Evolutionary conservation across 179 eudicot genomes (phyloP).

Genomic region (Gypsophila paniculata): DNA sequence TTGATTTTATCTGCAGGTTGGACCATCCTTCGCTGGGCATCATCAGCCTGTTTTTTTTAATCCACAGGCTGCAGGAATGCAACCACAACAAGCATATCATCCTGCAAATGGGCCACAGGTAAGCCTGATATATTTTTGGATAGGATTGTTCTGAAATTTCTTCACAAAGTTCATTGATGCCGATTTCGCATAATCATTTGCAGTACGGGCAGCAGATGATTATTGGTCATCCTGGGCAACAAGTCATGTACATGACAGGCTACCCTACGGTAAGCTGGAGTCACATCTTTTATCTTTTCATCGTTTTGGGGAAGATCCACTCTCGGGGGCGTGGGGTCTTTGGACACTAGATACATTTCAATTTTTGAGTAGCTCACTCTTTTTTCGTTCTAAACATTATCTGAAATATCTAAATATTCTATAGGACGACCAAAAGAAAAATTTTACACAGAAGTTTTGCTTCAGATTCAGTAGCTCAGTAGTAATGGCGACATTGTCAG

Average conservation of each 20-base stretch:
- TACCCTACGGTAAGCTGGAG: slow-evolving; percentile 59
- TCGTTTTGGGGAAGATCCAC: not conserved
- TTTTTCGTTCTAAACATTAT: too few relatives aligned
- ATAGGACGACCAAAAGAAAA: too few relatives aligned
- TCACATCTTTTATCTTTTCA: not conserved
- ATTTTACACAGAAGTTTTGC: not conserved
- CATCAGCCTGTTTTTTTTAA: slow-evolving; percentile 69
- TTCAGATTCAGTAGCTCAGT: not conserved
- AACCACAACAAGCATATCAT: slow-evolving; percentile 65
- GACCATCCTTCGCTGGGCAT: slow-evolving; percentile 58
- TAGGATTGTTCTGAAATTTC: slow-evolving; percentile 8
- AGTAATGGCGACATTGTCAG: not conserved
- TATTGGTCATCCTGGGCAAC: slow-evolving; percentile 67
- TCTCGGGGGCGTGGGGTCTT: too few relatives aligned
- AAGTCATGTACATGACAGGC: slow-evolving; percentile 76
- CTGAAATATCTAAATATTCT: too few relatives aligned
- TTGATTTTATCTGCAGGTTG: slow-evolving; percentile 42
- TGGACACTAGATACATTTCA: too few relatives aligned
- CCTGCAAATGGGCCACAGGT: slow-evolving; percentile 84
- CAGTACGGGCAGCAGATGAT: slow-evolving; percentile 96
- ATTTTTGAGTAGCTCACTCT: too few relatives aligned
- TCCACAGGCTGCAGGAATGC: slow-evolving; percentile 60
- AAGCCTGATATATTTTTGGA: slow-evolving; percentile 10
- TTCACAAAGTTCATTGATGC: not conserved
- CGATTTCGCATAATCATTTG: slow-evolving; percentile 18